Percentiles rank a stretch among this genome's conserved stretches.
These are phyloP conservation scores for Pezicula rhizophila DNA, from an alignment of 2,329 filamentous ascomycete genomes.

Conservation along the genomic window DNA sequence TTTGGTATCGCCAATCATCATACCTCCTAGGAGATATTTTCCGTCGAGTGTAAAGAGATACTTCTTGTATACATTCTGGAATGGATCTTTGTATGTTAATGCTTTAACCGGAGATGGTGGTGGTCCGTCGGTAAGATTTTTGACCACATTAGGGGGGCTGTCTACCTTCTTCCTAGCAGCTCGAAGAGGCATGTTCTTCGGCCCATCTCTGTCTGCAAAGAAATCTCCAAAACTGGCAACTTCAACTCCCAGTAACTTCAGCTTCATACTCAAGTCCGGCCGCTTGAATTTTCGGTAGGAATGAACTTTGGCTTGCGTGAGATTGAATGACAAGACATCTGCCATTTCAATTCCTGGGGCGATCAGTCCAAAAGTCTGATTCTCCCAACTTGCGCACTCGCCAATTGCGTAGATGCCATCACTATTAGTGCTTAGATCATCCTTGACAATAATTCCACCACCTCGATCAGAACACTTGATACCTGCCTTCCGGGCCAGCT, in stretches of 20 bases:
- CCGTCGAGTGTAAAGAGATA: conserved; percentile 87
- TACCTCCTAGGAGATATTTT: conserved; percentile 85
- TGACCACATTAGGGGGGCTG: conserved; percentile 29
- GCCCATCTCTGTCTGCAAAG: conserved; percentile 82
- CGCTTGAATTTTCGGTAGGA: conserved; percentile 65
- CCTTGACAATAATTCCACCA: conserved; percentile 68
- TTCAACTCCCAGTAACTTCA: conserved; percentile 84
- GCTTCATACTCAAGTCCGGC: conserved; percentile 84
- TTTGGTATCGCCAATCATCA: conserved; percentile 92
- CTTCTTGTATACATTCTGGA: conserved; percentile 86
- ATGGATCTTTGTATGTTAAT: conserved; percentile 83
- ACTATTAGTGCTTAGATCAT: conserved; percentile 62
- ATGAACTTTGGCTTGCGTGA: conserved; percentile 75
- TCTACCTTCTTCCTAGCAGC: conserved; percentile 39
- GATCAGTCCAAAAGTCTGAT: conserved; percentile 82
- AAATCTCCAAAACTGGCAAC: conserved; percentile 93
- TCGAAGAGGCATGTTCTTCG: conserved; percentile 63
- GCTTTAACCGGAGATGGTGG: conserved; percentile 66
- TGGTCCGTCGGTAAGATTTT: conserved; percentile 47
- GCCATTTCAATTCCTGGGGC: conserved; percentile 90
- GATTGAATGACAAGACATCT: conserved; percentile 83
- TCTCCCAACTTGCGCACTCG: conserved; percentile 86
- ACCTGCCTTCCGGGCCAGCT: conserved; percentile 63
- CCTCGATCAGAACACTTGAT: conserved; percentile 68
- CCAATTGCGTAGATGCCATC: conserved; percentile 79